Base-by-base conservation (phyloP, 768 basidiomycete species). In the Hemileccinum rubropunctum region DNA sequence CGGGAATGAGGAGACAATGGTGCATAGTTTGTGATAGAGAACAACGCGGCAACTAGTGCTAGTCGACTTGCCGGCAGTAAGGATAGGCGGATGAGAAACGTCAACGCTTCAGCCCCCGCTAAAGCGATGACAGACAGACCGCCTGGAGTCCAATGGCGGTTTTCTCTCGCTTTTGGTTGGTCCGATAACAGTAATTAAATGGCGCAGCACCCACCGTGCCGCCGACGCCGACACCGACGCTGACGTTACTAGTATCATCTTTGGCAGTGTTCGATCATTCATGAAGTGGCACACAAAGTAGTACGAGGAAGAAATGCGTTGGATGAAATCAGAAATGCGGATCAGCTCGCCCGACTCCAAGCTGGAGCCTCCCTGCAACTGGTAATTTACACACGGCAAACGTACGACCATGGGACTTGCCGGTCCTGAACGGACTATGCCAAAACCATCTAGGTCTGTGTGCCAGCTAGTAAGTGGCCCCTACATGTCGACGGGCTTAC, bases 1-100 rank as follows among this genome's bases (percentile, higher is more conserved):
- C 68, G 12, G 58, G 53, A 30, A 68, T 55, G 36, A 62, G 58
- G n/a, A 68, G 50, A 54, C 63, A 67, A 3, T n/a, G 53, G 27
- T 68, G 66, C 66, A 69, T 67, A 14, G 35, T 36, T 11, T 23
- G 28, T 37, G 35, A 17, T n/a, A 20, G n/a, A 32, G 32, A 12
- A 27, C 28, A 11, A 15, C 27, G 14, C 37, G 18, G 17, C 17
- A 7, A 26, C n/a, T 27, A 8, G 27, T 23, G 23, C 23, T 21
- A 34, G 35, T 36, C 17, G 17, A 26, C 28, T 8, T 30, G 14
- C 6, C 23, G n/a, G n/a, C n/a, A n/a, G n/a, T n/a, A n/a, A n/a
- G n/a, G n/a, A 23, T 23, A 3, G 23, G 14, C 15, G 30, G 9
- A 20, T 44, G 33, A 35, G 33, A 44, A 21, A 12, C 10, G 33